These are phyloP conservation scores for Antitrichia curtipendula DNA, from an alignment of 225 moss, liverwort and hornwort genomes.

Conservation along the genomic window DNA sequence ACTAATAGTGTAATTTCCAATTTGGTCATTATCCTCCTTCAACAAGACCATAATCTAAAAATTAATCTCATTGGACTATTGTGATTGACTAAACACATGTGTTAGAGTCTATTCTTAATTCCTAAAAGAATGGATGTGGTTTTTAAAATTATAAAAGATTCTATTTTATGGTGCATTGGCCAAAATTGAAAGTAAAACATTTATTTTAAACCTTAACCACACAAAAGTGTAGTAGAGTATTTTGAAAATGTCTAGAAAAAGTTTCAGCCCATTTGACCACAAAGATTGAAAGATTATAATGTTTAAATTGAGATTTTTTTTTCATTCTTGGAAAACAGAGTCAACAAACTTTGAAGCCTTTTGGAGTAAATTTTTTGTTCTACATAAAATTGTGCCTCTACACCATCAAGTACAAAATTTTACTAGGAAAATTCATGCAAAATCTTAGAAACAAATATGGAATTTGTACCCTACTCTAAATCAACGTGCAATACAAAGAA, in stretches of 20 bases:
- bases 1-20: no score
- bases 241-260: neutral
- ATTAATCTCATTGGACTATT: neutral
- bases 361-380: neutral
- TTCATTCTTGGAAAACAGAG: neutral
- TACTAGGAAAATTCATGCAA: neutral
- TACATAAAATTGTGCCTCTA: neutral
- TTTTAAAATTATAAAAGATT: neutral
- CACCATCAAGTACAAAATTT: neutral
- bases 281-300: neutral
- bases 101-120: neutral
- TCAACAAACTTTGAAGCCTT: neutral
- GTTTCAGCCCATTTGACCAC: fast-evolving
- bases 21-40: no score
- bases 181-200: no score
- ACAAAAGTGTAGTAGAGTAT: neutral
- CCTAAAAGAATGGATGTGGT: fast-evolving
- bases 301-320: neutral
- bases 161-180: no score
- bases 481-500: fast-evolving
- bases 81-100: neutral
- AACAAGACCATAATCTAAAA: neutral
- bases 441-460: neutral
- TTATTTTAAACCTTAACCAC: no score
- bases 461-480: neutral